A percentile compares a stretch with the other conserved stretches of the same genome.
Conservation (phyloP, 1,284 basidiomycete species). For the Sporisorium graminicola region DNA sequence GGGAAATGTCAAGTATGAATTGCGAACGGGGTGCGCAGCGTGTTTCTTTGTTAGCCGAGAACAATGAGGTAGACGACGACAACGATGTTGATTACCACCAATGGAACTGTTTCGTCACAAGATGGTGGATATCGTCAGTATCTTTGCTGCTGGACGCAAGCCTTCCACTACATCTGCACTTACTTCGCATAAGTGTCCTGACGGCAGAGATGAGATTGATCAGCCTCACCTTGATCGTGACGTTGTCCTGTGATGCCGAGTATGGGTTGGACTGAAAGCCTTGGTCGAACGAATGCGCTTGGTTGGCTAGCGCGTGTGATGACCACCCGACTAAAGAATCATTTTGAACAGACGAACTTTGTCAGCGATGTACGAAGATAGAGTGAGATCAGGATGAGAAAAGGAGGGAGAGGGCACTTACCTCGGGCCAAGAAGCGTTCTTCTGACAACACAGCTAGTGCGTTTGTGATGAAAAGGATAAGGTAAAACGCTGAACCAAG, state of each 20-base stretch:
- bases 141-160: too few relatives aligned
- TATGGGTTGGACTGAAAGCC: constrained; percentile 40
- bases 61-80: constrained; percentile 61
- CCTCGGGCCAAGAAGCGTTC: constrained; percentile 93
- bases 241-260: constrained; percentile 19
- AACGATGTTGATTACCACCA: constrained; percentile 62
- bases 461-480: constrained; percentile 85
- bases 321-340: constrained; percentile 84
- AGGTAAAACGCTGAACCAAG: constrained; percentile 71
- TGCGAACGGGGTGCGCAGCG: too few relatives aligned
- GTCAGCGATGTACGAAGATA: neutral
- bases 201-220: constrained; percentile 94
- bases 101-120: constrained; percentile 39
- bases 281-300: constrained; percentile 36
- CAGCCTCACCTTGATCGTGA: constrained; percentile 83
- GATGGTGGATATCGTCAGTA: too few relatives aligned
- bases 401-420: constrained; percentile 72
- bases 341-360: constrained; percentile 68
- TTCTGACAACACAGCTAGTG: constrained; percentile 92
- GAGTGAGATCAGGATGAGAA: neutral
- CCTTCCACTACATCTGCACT: constrained; percentile 68
- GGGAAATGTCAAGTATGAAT: too few relatives aligned
- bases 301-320: constrained; percentile 33
- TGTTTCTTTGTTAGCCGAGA: constrained; percentile 33
- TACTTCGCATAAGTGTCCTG: constrained; percentile 93